phyloP scores from a whole-genome alignment of 768 basidiomycete genomes.

The Leucocoprinus birnbaumii region DNA sequence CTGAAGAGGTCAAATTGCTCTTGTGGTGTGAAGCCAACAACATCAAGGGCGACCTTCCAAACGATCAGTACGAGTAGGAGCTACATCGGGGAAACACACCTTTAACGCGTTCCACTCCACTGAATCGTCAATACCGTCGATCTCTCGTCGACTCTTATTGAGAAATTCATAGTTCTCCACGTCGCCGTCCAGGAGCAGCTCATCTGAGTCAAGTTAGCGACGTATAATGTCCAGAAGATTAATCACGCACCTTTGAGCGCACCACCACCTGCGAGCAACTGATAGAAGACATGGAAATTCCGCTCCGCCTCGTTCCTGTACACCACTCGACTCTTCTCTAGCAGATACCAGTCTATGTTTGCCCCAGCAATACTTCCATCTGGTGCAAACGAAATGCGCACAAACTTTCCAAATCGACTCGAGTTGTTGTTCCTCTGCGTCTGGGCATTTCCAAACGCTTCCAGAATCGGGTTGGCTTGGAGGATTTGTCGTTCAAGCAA shows the following conservation, averaged over 20 bases:
- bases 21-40: conserved; percentile 79
- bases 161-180: conserved; percentile 88
- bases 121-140: conserved; percentile 93
- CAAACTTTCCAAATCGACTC: conserved; percentile 97
- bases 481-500: conserved; percentile 94
- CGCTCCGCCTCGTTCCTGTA: conserved; percentile 85
- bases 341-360: conserved; percentile 97
- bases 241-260: conserved; percentile 58
- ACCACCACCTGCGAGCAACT: conserved; percentile 78
- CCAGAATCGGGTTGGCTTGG: conserved; percentile 95
- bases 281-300: conserved; percentile 97
- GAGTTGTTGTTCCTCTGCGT: conserved; percentile 99
- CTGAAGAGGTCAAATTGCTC: conserved; percentile 95
- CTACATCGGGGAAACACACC: conserved; percentile 36
- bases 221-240: not conserved
- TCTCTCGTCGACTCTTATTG: conserved; percentile 82
- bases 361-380: conserved; percentile 96
- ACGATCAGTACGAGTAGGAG: conserved; percentile 9
- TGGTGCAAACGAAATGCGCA: conserved; percentile 90
- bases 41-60: conserved; percentile 76
- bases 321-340: conserved; percentile 97
- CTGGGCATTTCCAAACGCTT: conserved; percentile 98
- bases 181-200: conserved; percentile 68
- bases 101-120: conserved; percentile 84
- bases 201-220: conserved; percentile 39